A percentile compares a stretch with the other conserved stretches of the same genome.
Evolutionary conservation across 805 yeast species (phyloP).

Genomic region (Metschnikowia dekortorum): DNA sequence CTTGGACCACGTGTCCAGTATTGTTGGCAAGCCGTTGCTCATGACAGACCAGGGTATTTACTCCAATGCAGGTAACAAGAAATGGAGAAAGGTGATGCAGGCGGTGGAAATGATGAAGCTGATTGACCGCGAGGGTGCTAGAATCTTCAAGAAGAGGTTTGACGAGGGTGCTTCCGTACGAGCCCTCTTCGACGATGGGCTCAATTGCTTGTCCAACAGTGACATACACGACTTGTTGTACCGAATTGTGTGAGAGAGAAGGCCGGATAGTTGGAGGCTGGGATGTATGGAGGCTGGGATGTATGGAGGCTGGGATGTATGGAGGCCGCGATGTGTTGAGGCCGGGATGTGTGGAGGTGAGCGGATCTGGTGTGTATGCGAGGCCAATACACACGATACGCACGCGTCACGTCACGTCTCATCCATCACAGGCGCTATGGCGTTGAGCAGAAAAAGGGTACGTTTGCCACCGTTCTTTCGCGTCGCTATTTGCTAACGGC

Average conservation of each 20-base stretch:
- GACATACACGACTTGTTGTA: conserved; percentile 23
- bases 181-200: conserved; percentile 16
- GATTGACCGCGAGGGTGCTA: conserved; percentile 22
- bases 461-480: conserved; percentile 5
- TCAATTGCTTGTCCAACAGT: conserved; percentile 17
- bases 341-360: background rate
- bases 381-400: background rate
- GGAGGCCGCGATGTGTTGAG: background rate
- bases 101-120: conserved; percentile 26
- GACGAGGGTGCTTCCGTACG: conserved; percentile 18
- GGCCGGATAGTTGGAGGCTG: background rate
- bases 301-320: background rate
- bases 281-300: background rate
- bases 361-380: background rate
- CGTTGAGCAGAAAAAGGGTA: conserved; percentile 25
- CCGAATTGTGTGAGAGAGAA: conserved; percentile 18
- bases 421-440: conserved; percentile 11
- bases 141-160: conserved; percentile 13
- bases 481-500: conserved; percentile 11
- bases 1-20: conserved; percentile 18
- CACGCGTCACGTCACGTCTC: background rate
- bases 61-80: conserved; percentile 22
- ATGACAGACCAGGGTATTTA: conserved; percentile 12
- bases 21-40: conserved; percentile 19
- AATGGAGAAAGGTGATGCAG: conserved; percentile 24